phyloP scores from a whole-genome alignment of 2,329 filamentous ascomycete genomes.

The Penicillium sp. region DNA sequence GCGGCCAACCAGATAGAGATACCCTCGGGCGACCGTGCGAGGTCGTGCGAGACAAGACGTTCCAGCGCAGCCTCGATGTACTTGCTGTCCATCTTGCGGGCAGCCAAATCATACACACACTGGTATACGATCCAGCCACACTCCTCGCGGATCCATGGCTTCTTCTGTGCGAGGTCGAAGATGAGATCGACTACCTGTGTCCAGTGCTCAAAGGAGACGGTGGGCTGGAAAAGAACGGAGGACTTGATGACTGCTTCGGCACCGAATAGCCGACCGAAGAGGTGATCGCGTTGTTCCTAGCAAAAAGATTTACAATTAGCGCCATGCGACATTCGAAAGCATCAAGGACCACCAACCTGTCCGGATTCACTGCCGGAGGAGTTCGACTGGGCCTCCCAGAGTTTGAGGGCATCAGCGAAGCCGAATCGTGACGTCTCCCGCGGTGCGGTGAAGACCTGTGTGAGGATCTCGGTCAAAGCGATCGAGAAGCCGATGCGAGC shows the following conservation, averaged over 20 bases:
- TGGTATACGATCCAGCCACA: conserved; percentile 82
- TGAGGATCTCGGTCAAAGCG: conserved; percentile 78
- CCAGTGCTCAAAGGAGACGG: conserved; percentile 54
- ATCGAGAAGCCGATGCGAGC: conserved; percentile 87
- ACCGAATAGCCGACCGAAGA: conserved; percentile 84
- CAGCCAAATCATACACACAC: conserved; percentile 60
- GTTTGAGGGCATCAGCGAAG: conserved; percentile 50
- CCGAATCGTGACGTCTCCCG: conserved; percentile 36
- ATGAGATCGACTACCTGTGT: conserved; percentile 70
- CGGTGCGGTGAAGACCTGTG: conserved; percentile 62
- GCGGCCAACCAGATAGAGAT: conserved; percentile 84
- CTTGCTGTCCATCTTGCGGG: conserved; percentile 42
- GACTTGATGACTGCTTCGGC: conserved; percentile 84
- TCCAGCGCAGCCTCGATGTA: conserved; percentile 65
- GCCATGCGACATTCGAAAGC: conserved; percentile 3
- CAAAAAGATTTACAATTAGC: conserved; percentile 52
- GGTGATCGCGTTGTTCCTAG: conserved; percentile 83
- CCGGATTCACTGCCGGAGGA: conserved; percentile 55
- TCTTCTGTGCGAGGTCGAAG: conserved; percentile 73
- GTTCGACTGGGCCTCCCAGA: conserved; percentile 56
- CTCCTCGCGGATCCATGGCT: conserved; percentile 86
- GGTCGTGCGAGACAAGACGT: conserved; percentile 63
- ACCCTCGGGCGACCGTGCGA: conserved; percentile 82
- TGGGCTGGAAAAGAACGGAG: conserved; percentile 64
- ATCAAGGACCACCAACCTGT: conserved; percentile 46